Percentiles rank a stretch among this genome's conserved stretches.
Conservation (phyloP, 2,329 filamentous ascomycete genomes). For the Gaeumannomyces tritici region DNA sequence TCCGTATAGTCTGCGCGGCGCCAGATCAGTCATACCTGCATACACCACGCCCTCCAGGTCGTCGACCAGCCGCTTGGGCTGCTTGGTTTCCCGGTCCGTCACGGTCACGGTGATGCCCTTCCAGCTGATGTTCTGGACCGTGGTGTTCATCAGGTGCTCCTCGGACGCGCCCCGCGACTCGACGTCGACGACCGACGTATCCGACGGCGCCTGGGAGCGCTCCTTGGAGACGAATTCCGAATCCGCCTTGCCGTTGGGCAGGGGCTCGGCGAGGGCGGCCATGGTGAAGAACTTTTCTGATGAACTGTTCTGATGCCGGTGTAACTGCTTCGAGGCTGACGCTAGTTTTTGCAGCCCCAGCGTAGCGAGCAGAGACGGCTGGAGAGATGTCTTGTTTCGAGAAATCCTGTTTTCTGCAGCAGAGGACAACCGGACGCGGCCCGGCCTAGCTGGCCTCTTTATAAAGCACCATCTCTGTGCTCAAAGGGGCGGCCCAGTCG, state of each 20-base stretch:
- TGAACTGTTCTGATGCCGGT: neutral
- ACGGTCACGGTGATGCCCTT: slow-evolving; percentile 58
- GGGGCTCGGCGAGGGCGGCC: too few species aligned
- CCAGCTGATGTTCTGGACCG: slow-evolving; percentile 59
- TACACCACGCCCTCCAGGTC: slow-evolving; percentile 54
- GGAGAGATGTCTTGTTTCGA: neutral
- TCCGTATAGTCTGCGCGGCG: neutral
- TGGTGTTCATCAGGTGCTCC: slow-evolving; percentile 51
- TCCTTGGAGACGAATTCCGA: neutral
- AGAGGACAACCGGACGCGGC: neutral
- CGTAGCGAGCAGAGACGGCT: neutral
- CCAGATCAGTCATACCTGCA: slow-evolving; percentile 35
- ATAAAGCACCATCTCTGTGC: neutral
- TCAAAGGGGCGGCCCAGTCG: too few species aligned
- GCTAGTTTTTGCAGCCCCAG: neutral
- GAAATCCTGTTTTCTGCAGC: neutral
- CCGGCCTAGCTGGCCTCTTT: neutral
- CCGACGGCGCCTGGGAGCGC: neutral
- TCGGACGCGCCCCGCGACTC: slow-evolving; percentile 21
- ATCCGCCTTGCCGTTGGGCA: neutral
- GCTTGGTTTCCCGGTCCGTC: slow-evolving; percentile 60
- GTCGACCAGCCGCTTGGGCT: slow-evolving; percentile 52
- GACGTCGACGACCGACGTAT: slow-evolving; percentile 12
- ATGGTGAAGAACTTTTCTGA: too few species aligned
- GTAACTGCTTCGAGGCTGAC: neutral